Conservation (phyloP, 768 basidiomycete genomes). For the Fibroporia radiculosa region DNA sequence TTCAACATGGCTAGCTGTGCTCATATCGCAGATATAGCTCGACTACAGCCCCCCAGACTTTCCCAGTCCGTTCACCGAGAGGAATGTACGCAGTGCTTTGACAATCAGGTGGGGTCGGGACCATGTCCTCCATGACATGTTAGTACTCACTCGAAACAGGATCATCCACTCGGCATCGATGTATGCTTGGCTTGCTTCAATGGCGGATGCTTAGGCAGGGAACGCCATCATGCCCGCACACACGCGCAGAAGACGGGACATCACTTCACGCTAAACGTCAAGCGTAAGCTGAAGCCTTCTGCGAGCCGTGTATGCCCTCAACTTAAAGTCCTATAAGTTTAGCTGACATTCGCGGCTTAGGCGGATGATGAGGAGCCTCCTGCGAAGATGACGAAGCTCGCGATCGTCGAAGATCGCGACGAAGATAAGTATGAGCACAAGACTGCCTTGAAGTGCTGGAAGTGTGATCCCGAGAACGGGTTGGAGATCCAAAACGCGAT, state of each 20-base stretch:
- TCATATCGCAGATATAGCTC: conserved; percentile 44
- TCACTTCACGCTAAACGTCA: conserved; percentile 70
- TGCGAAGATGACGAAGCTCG: conserved; percentile 81
- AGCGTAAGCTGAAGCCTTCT: conserved; percentile 58
- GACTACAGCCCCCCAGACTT: conserved; percentile 47
- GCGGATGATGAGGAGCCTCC: conserved; percentile 76
- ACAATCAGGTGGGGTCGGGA: conserved; percentile 60
- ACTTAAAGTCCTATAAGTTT: neutral
- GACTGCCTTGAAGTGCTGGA: conserved; percentile 70
- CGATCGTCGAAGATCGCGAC: conserved; percentile 79
- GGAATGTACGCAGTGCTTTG: conserved; percentile 97
- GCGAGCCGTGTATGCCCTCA: conserved; percentile 51
- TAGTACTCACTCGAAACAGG: conserved; percentile 34
- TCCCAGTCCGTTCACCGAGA: conserved; percentile 78
- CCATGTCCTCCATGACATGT: neutral
- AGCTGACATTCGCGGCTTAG: conserved; percentile 28
- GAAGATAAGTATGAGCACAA: conserved; percentile 78
- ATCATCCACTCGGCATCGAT: conserved; percentile 68
- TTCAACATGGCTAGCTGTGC: conserved; percentile 34
- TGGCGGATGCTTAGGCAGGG: conserved; percentile 66
- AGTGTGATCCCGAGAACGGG: conserved; percentile 49
- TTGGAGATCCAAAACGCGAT: conserved; percentile 34
- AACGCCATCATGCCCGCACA: conserved; percentile 63
- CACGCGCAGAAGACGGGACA: conserved; percentile 75
- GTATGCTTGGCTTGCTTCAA: conserved; percentile 94